These are phyloP conservation scores for Harringtonia lauricola DNA, from an alignment of 2,329 filamentous ascomycete genomes.

Conservation along the genomic window DNA sequence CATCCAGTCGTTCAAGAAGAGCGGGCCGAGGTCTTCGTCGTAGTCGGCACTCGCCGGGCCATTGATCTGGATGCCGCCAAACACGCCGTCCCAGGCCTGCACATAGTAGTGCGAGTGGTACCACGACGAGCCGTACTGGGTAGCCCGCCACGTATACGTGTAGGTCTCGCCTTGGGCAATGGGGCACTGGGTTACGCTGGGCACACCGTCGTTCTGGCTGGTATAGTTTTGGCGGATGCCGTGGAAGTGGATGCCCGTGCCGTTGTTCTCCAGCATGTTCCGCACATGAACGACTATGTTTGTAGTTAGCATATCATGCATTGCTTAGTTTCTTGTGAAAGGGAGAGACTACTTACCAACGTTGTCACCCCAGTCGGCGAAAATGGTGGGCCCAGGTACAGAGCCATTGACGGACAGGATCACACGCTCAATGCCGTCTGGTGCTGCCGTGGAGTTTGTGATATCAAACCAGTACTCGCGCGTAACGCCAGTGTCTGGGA, in stretches of 20 bases:
- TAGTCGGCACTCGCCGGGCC: conserved; percentile 44
- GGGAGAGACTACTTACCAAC: conserved; percentile 20
- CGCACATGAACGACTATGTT: conserved; percentile 13
- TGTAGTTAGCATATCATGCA: not conserved
- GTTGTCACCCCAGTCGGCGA: conserved; percentile 51
- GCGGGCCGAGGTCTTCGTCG: conserved; percentile 49
- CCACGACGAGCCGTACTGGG: conserved; percentile 44
- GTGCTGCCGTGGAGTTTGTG: conserved; percentile 36
- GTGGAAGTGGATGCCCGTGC: conserved; percentile 41
- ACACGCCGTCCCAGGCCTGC: conserved; percentile 48
- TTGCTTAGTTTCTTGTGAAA: not conserved
- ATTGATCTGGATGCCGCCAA: conserved; percentile 51
- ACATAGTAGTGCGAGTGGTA: conserved; percentile 51
- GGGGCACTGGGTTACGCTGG: conserved; percentile 50
- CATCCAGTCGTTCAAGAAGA: conserved; percentile 47
- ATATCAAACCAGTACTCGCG: conserved; percentile 43
- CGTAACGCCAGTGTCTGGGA: conserved; percentile 37
- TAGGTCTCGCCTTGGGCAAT: conserved; percentile 48
- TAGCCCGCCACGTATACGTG: conserved; percentile 42
- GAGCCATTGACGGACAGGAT: conserved; percentile 53
- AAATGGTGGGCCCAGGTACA: conserved; percentile 56
- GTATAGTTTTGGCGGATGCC: conserved; percentile 37
- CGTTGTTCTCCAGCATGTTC: conserved; percentile 54
- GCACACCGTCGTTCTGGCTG: conserved; percentile 42
- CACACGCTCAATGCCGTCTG: conserved; percentile 42